Conservation (phyloP, 257 asterid genomes). For the Solanum etuberosum region DNA sequence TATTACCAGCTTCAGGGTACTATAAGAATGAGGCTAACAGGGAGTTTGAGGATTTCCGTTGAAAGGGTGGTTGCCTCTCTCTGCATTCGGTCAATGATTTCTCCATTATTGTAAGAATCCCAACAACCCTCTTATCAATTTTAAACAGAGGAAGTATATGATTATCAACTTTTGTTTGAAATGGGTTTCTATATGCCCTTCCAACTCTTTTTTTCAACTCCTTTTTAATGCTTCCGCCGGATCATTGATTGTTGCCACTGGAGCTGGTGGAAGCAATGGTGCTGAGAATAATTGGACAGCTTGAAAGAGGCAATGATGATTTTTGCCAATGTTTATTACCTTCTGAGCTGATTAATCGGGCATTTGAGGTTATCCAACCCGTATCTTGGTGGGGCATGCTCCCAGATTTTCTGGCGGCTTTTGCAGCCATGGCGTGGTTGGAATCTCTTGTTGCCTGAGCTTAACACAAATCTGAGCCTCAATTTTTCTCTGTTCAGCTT, state of each 20-base stretch:
- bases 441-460: not conserved
- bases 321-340: not conserved
- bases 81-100: conserved; percentile 21
- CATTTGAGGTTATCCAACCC: not conserved
- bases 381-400: not conserved
- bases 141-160: not conserved
- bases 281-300: not conserved
- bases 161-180: not conserved
- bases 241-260: not conserved
- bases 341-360: not conserved
- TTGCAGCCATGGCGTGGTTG: conserved; percentile 5
- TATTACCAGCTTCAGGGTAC: not conserved
- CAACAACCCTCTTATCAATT: conserved; percentile 5
- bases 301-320: conserved; percentile 4
- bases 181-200: not conserved
- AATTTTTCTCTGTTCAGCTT: not conserved
- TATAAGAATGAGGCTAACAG: not conserved
- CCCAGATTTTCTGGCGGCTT: not conserved
- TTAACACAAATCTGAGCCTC: not conserved
- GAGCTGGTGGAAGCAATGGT: not conserved
- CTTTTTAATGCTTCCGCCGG: not conserved
- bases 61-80: conserved; percentile 52
- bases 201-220: not conserved
- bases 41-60: conserved; percentile 4
- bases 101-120: not conserved